phyloP scores from a whole-genome alignment of 805 yeast genomes.

The Kazachstania bromeliacearum region DNA sequence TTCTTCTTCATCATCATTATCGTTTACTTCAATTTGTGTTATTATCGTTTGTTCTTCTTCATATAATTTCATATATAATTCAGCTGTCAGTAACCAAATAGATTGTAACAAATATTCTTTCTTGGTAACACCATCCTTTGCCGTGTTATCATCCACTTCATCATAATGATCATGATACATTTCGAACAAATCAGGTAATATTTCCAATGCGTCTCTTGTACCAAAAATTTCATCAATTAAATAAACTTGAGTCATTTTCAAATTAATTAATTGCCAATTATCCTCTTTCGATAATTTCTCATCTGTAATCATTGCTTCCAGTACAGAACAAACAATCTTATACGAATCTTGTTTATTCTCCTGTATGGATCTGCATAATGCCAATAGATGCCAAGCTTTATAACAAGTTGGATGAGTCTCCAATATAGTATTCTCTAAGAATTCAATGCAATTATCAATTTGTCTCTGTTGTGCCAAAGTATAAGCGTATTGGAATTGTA shows the following conservation, averaged over 20 bases:
- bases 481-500: slow-evolving; percentile 39
- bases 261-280: slow-evolving; percentile 48
- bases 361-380: slow-evolving; percentile 51
- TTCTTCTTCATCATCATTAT: background rate
- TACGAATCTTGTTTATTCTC: slow-evolving; percentile 50
- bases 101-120: slow-evolving; percentile 42
- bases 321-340: slow-evolving; percentile 45
- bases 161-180: slow-evolving; percentile 44
- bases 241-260: slow-evolving; percentile 67
- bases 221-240: slow-evolving; percentile 58
- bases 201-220: slow-evolving; percentile 47
- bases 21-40: background rate
- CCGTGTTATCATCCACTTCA: slow-evolving; percentile 3
- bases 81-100: slow-evolving; percentile 69
- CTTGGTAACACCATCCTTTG: slow-evolving; percentile 1
- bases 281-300: slow-evolving; percentile 11
- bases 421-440: slow-evolving; percentile 40
- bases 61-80: slow-evolving; percentile 42
- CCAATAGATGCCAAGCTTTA: slow-evolving; percentile 58
- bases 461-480: slow-evolving; percentile 37
- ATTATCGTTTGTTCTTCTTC: slow-evolving; percentile 20
- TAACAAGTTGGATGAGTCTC: slow-evolving; percentile 45
- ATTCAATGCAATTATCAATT: slow-evolving; percentile 35
- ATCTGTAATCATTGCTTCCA: slow-evolving; percentile 32
- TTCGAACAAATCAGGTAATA: slow-evolving; percentile 56